Conservation (phyloP, 2,329 filamentous ascomycete species). For the Exserohilum turcica region DNA sequence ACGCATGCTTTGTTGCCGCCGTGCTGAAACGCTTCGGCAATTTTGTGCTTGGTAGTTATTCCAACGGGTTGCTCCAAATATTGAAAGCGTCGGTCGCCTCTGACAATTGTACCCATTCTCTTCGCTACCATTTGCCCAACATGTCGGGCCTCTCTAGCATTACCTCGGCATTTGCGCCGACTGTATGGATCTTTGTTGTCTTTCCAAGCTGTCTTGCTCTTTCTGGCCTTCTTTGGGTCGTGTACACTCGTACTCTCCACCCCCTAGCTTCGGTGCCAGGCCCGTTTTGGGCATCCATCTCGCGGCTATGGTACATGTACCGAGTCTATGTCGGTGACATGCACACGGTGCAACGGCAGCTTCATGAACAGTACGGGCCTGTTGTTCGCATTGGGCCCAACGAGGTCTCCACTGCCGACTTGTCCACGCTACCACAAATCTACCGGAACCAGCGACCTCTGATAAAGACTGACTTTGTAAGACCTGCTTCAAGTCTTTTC, state of each 20-base stretch:
- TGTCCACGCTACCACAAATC: conserved; percentile 8
- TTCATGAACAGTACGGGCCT: conserved; percentile 39
- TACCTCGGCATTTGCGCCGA: conserved; percentile 3
- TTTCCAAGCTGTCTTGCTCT: conserved; percentile 6
- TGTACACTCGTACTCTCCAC: conserved; percentile 17
- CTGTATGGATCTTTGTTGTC: conserved; percentile 11
- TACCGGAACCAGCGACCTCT: conserved; percentile 22
- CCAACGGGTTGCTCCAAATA: no score
- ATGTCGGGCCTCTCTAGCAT: conserved; percentile 3
- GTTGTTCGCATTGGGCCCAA: conserved; percentile 56
- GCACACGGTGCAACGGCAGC: conserved; percentile 5
- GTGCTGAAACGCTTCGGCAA: background rate
- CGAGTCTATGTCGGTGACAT: conserved; percentile 5
- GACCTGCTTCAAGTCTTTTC: background rate
- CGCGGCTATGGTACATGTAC: conserved; percentile 24
- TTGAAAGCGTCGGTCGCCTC: background rate
- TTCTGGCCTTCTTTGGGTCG: conserved; percentile 20
- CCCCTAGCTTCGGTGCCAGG: conserved; percentile 25
- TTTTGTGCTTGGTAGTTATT: background rate
- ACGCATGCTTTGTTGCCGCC: no score
- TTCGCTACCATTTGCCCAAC: background rate
- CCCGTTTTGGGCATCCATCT: conserved; percentile 24
- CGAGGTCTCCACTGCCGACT: conserved; percentile 33
- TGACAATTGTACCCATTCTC: background rate
- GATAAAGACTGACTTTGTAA: conserved; percentile 24